Base-by-base conservation (phyloP, 2,329 filamentous ascomycete genomes). In the Westerdykella aurantiaca region DNA sequence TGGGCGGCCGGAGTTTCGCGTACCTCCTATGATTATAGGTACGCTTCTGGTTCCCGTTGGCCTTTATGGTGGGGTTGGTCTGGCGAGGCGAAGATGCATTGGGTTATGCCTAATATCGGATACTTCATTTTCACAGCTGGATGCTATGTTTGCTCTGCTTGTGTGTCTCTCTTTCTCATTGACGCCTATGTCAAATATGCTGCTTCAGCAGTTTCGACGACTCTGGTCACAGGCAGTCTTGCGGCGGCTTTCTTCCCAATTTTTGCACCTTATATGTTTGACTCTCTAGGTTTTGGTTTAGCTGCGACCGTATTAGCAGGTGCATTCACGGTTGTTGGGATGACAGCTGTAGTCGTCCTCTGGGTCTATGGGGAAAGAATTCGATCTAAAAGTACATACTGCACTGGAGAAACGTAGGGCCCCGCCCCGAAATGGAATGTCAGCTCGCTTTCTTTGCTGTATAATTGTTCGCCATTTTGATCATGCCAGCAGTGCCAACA, bases 111-210 rank as follows among this genome's bases (percentile, higher is more conserved):
- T 3, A 71, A 78, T 45, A 52, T 80, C 4, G 78, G 77, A 0
- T 76, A 72, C 0, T 56, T 61, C 1, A 54, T 79, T 1, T 66
- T 78, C 3, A 76, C 76, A 1, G 47, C 67, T 6, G 69, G 69
- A 12, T 47, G 62, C 12, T 77, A 81, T 69, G 69, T 73, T 0
- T 62, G 76, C 0, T 83, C 81, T 48, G 77, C 78, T 58, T 76
- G 76, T 25, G 73, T 78, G 35, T 74, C 78, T 43, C 78, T 78
- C 12, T 87, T 86, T 50, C 72, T 84, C 1, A 76, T 84, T 31
- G 82, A 86, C 44, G 72, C 75, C 5, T 83, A 77, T 52, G 81
- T 10, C 77, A 61, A 31, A 57, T 57, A 9, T 57, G 61, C 6
- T 60, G 55, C 2, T 82, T 80, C 0, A 73, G 83, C 0, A 81